Evolutionary conservation across 768 basidiomycete species (phyloP), one percentile per base, ranked within the genome.

Genomic region (Lactarius indigo): DNA sequence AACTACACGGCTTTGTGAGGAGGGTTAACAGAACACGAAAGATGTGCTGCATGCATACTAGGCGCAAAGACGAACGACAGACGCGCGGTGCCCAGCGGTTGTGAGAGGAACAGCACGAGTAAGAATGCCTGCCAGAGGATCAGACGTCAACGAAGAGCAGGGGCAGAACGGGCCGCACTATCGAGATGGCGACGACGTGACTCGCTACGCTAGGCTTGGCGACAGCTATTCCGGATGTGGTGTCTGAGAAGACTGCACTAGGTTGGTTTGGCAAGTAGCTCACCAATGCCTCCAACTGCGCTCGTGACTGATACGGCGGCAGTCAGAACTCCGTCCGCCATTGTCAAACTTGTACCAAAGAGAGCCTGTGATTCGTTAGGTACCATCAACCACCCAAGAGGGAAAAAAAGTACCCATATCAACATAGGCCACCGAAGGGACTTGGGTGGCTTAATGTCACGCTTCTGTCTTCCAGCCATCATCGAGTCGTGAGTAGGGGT

Each of bases 271-370:
- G 50, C 41, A n/a, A 23, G 9, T 8, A 18, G 52, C 64, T 39
- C 55, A 66, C 70, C 70, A 65, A 90, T 86, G n/a, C 89, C 88
- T 18, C 78, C 83, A 2, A 90, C 86, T 5, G 87, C 88, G 44
- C 84, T 85, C 0, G 85, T 87, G 9, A 90, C 85, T 0, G 86
- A 87, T 7, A 90, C 87, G 6, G 88, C 87, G 5, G 87, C 86
- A 1, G 87, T 89, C 41, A 90, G 81, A 26, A 88, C 76, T 39
- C 89, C 88, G 67, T 90, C 88, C 0, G 87, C 84, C 77, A 90
- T 81, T 0, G 87, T 88, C 52, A 89, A 76, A 17, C 84, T 82
- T 52, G 87, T 88, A 37, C 86, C 88, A 65, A 90, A 83, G 12
- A 89, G 76, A 56, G 83, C 81, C 87, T 86, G 64, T 7, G 56